Evolutionary conservation across 2,329 filamentous ascomycete species (phyloP), one percentile per base, ranked within the genome.

Genomic region (Pseudopyrenochaeta lycopersici): DNA sequence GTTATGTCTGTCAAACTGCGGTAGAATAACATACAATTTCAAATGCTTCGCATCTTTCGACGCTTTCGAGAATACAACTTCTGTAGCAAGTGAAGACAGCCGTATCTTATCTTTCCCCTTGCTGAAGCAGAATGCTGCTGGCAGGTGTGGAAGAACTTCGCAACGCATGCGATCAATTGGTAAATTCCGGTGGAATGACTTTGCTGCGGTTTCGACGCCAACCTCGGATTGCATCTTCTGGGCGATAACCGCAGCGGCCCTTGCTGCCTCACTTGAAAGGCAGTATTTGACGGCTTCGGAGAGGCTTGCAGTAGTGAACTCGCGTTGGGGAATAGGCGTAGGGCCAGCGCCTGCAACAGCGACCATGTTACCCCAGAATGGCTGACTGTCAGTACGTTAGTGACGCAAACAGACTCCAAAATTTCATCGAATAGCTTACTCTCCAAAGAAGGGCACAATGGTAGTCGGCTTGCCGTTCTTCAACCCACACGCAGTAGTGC

Each of bases 401-500:
- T n/a, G n/a, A n/a, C n/a, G n/a, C n/a, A n/a, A n/a, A n/a, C n/a
- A n/a, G n/a, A n/a, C n/a, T n/a, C n/a, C n/a, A n/a, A n/a, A n/a
- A n/a, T n/a, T n/a, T n/a, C n/a, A n/a, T 21, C 32, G 23, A 17
- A 3, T n/a, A 85, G 9, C 74, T 83, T 83, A 86, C 54, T 85
- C 81, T 17, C 70, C 70, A 44, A 74, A 96, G 77, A 96, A 95
- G 0, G 91, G 91, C 0, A 96, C 86, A 1, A 96, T 82, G 1
- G 92, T 83, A 0, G 91, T 95, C 1, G 91, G 91, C 40, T 87
- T 87, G n/a, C 90, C 91, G 2, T 86, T 84, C 15, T 87, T 83
- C 54, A 96, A 88, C 5, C 91, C 91, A 0, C 90, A 90, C 0
- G 91, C 90, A 0, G 90, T 92, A 2, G 91, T 96, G 12, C 91